Evolutionary conservation across 495 filamentous ascomycete species (phyloP), one percentile per base, ranked within the genome.

Genomic region (Cercophora scortea): DNA sequence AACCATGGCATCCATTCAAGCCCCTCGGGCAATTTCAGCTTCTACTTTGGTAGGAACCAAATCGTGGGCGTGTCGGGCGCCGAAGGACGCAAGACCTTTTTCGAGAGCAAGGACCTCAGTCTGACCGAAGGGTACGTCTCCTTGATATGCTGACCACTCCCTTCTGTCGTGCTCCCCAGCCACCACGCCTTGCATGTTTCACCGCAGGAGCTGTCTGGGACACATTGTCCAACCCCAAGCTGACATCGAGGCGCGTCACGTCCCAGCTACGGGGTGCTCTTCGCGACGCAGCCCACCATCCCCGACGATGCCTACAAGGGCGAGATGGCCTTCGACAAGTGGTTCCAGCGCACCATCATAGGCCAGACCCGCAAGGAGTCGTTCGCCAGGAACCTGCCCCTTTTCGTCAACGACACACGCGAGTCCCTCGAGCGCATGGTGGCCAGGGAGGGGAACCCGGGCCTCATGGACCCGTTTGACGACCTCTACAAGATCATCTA

Each of bases 1-100:
- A 18, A 34, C 17, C 49, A 51, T 2, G 56, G 46, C 39, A 43
- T 33, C 59, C 59, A 57, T 58, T 57, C n/a, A 11, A 42, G 38
- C 17, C 7, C 25, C 3, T 17, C 17, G 10, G 73, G 74, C 32
- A 70, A 71, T 55, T 77, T 76, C 59, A 74, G 67, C 57, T 78
- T 77, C 60, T 72, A 67, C 60, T 59, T 71, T n/a, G 76, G 76
- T 11, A 67, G 70, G 51, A 56, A 73, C 47, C 65, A 61, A 3
- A 44, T 79, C 32, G 57, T 78, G 6, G 67, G 60, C 0, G 2
- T 78, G 34, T 61, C 60, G 8, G 74, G 76, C n/a, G 47, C 59
- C 8, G 64, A 68, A 7, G 69, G 54, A 5, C 63, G 75, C 8
- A 62, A 68, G 54, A 19, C 70, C 6, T 78, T 72, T 48, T 71